Evolutionary conservation across 2,329 filamentous ascomycete species (phyloP).

Genomic region (Huntiella moniliformis): DNA sequence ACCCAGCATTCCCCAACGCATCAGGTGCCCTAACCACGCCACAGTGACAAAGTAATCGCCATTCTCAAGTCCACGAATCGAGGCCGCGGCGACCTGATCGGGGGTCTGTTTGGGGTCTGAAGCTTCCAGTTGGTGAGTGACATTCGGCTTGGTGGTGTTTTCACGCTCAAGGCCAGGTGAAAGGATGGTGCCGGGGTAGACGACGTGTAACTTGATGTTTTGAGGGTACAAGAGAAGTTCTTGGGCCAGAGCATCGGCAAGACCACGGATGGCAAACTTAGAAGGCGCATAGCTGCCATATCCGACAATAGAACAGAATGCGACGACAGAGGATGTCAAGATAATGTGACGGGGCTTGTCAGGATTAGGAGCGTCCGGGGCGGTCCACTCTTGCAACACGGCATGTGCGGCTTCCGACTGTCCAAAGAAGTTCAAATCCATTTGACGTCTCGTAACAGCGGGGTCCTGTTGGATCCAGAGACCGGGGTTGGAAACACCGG

Average conservation of each 20-base stretch:
- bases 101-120: slow-evolving; percentile 64
- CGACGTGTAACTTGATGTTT: slow-evolving; percentile 59
- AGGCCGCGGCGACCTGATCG: slow-evolving; percentile 51
- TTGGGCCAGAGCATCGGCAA: slow-evolving; percentile 68
- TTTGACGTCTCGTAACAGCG: slow-evolving; percentile 50
- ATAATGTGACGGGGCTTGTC: slow-evolving; percentile 50
- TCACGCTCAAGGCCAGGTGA: slow-evolving; percentile 59
- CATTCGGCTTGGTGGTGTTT: slow-evolving; percentile 57
- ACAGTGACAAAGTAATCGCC: slow-evolving; percentile 69
- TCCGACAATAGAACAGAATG: slow-evolving; percentile 60
- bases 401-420: slow-evolving; percentile 72
- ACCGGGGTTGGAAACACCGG: slow-evolving; percentile 53
- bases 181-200: slow-evolving; percentile 70
- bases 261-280: slow-evolving; percentile 66
- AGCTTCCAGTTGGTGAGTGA: slow-evolving; percentile 65
- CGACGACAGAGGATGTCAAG: slow-evolving; percentile 63
- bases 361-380: slow-evolving; percentile 12
- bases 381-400: slow-evolving; percentile 56
- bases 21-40: slow-evolving; percentile 48
- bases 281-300: slow-evolving; percentile 70
- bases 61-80: slow-evolving; percentile 57
- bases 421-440: slow-evolving; percentile 87
- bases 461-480: slow-evolving; percentile 62
- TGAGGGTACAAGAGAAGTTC: slow-evolving; percentile 78
- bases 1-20: slow-evolving; percentile 44